A percentile compares a stretch with the other conserved stretches of the same genome.
Evolutionary conservation across 192 early-diverging fungal genomes (phyloP).

Genomic region (Backusella macrospora): DNA sequence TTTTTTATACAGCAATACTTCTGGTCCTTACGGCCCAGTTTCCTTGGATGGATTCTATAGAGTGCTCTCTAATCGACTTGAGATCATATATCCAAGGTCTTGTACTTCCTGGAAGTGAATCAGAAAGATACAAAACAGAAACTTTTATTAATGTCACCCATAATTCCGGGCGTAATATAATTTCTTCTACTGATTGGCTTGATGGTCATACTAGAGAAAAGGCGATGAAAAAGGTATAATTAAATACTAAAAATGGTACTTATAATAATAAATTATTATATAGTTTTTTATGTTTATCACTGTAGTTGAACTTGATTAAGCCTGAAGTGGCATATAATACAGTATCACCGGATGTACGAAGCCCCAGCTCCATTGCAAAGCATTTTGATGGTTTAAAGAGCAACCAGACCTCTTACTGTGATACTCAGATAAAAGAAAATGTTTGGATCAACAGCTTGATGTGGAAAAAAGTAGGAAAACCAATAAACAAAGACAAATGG

Average conservation of each 20-base stretch:
- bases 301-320: slow-evolving; percentile 50
- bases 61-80: too few relatives aligned
- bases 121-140: slow-evolving; percentile 43
- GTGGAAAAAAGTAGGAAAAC: slow-evolving; percentile 34
- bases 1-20: too few relatives aligned
- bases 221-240: slow-evolving; percentile 20
- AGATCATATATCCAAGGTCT: too few relatives aligned
- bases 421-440: slow-evolving; percentile 55
- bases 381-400: slow-evolving; percentile 50
- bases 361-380: slow-evolving; percentile 50
- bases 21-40: too few relatives aligned
- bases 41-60: too few relatives aligned
- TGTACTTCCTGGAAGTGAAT: slow-evolving; percentile 30
- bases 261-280: too few relatives aligned
- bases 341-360: slow-evolving; percentile 56
- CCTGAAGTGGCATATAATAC: slow-evolving; percentile 67
- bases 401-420: slow-evolving; percentile 54
- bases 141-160: slow-evolving; percentile 43
- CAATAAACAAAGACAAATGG: slow-evolving; percentile 54
- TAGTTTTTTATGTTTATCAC: not conserved
- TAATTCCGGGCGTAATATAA: slow-evolving; percentile 30
- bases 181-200: slow-evolving; percentile 46
- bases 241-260: slow-evolving; percentile 1
- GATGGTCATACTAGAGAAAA: slow-evolving; percentile 40
- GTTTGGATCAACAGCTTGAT: slow-evolving; percentile 37